Conservation (phyloP, 306 rosid genomes). For the Mimosa pudica region DNA sequence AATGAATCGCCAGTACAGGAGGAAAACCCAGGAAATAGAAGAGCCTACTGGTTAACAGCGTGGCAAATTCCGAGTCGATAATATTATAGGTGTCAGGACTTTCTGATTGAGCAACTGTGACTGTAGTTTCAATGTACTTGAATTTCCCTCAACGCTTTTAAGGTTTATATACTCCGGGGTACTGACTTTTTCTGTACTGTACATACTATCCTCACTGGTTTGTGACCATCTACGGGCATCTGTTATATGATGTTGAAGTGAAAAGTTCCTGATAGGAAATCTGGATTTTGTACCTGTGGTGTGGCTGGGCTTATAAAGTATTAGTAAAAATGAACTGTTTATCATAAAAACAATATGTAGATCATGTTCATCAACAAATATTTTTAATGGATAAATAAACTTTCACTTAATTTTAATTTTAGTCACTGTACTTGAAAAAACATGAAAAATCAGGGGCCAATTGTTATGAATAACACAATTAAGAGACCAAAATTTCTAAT, state of each 20-base stretch:
- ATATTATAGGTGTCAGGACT: slow-evolving; percentile 9
- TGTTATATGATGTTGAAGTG: background rate
- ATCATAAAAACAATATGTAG: no score
- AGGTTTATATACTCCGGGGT: background rate
- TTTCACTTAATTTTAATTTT: no score
- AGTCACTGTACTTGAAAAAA: no score
- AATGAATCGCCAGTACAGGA: slow-evolving; percentile 68
- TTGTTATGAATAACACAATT: no score
- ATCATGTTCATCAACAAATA: no score
- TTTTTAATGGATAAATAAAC: no score
- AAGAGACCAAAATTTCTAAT: no score
- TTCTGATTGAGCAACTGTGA: slow-evolving; percentile 12
- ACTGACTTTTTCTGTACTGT: background rate
- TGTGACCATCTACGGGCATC: background rate
- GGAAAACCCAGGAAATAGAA: slow-evolving; percentile 51
- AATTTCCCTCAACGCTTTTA: background rate
- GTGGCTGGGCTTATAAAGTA: background rate
- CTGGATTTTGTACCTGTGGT: background rate
- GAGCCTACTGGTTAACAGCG: slow-evolving; percentile 36
- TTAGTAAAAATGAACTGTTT: no score
- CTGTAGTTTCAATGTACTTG: background rate
- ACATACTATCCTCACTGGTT: background rate
- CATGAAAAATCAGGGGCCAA: no score
- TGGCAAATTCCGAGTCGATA: slow-evolving; percentile 7
- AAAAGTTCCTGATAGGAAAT: background rate